Evolutionary conservation across 2,329 filamentous ascomycete species (phyloP).

Genomic region (Neofusicoccum cordaticola): DNA sequence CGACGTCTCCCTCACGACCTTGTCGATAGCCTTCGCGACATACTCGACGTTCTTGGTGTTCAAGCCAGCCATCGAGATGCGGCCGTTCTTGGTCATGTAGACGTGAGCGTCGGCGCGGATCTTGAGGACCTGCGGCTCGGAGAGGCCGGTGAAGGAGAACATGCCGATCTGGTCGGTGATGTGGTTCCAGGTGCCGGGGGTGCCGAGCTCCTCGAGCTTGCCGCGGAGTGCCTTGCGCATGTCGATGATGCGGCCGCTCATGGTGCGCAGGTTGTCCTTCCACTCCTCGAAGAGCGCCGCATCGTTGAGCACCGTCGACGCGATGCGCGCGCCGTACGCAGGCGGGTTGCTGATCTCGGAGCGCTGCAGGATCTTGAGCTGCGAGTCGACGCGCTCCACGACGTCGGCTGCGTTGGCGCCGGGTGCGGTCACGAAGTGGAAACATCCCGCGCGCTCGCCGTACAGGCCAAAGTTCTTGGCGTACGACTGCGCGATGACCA

Average conservation of each 20-base stretch:
- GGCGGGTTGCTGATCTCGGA: slow-evolving; percentile 98
- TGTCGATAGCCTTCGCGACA: slow-evolving; percentile 84
- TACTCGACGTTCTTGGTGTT: slow-evolving; percentile 92
- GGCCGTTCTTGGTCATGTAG: slow-evolving; percentile 96
- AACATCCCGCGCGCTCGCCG: slow-evolving; percentile 91
- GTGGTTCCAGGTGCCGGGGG: slow-evolving; percentile 91
- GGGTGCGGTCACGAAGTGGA: slow-evolving; percentile 84
- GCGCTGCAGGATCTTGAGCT: slow-evolving; percentile 90
- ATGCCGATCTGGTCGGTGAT: slow-evolving; percentile 99
- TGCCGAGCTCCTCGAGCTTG: slow-evolving; percentile 80
- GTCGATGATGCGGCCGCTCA: slow-evolving; percentile 90
- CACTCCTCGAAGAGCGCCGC: slow-evolving; percentile 78
- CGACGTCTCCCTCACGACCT: slow-evolving; percentile 64
- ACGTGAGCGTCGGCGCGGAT: slow-evolving; percentile 70
- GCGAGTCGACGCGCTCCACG: slow-evolving; percentile 69
- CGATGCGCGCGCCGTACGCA: slow-evolving; percentile 89
- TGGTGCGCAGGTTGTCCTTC: slow-evolving; percentile 86
- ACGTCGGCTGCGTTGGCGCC: slow-evolving; percentile 62
- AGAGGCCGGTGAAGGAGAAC: slow-evolving; percentile 91
- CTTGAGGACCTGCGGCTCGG: slow-evolving; percentile 68
- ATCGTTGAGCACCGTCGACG: slow-evolving; percentile 80
- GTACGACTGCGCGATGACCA: slow-evolving; percentile 53
- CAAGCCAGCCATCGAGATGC: slow-evolving; percentile 97
- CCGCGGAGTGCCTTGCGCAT: slow-evolving; percentile 79
- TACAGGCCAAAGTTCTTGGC: slow-evolving; percentile 74